Conservation (phyloP, 805 yeast species). For the Yarrowia osloensis region DNA sequence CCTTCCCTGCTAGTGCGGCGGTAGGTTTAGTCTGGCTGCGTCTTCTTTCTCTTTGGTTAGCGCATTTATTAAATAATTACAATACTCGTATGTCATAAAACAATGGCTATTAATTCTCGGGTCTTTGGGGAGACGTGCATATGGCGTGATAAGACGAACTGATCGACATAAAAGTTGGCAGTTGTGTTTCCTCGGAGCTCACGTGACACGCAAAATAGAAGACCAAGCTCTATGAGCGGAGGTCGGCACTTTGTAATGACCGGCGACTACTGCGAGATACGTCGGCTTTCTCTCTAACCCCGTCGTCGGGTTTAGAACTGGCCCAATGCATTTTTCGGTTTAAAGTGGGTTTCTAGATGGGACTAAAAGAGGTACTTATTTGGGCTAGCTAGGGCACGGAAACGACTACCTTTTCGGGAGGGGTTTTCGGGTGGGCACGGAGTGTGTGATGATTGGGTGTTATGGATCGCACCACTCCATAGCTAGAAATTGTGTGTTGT, state of each 20-base stretch:
- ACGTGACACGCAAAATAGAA: neutral
- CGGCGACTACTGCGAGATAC: neutral
- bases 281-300: neutral
- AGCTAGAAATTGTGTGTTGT: too few relatives aligned
- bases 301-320: neutral
- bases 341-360: neutral
- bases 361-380: neutral
- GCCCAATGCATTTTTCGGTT: neutral
- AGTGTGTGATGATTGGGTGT: too few relatives aligned
- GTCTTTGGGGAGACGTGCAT: neutral
- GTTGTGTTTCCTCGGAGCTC: neutral
- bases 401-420: neutral
- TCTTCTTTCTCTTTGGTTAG: too few relatives aligned
- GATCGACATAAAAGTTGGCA: neutral
- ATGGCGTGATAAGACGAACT: neutral
- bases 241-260: neutral
- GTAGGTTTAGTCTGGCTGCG: too few relatives aligned
- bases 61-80: neutral
- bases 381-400: neutral
- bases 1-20: neutral
- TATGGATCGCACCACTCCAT: too few relatives aligned
- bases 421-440: neutral
- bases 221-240: neutral
- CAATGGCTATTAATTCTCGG: neutral
- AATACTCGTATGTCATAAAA: neutral